Evolutionary conservation across 2,329 filamentous ascomycete species (phyloP), one percentile per base, ranked within the genome.

Genomic region (Dothistroma pini): DNA sequence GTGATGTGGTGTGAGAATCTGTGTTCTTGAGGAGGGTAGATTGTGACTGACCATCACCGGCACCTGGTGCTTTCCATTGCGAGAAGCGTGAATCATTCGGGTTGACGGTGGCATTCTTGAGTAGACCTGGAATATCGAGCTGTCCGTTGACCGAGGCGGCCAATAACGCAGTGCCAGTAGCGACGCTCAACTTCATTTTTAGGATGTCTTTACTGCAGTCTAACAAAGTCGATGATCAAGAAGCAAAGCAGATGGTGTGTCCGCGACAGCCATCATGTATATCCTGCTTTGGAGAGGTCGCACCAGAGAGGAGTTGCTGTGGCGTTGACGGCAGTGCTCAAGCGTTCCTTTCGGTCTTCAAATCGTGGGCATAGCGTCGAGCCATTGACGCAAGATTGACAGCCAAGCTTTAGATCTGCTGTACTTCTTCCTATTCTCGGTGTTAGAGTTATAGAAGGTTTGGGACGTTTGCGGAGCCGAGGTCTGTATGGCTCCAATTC

Each of bases 11-110:
- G 16, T 56, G 21, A 52, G 22, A 19, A 16, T 29, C 19, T 50
- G 22, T 44, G 14, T 16, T 44, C 14, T 2, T 44, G 14, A n/a
- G 16, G 7, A 8, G 41, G 14, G n/a, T 19, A n/a, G 4, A 2
- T n/a, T 21, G 14, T 11, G 12, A 32, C 57, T 29, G 58, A 68
- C 65, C 61, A 62, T 69, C 67, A 29, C 56, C 52, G 12, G 56
- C 38, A 10, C 67, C 64, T 4, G 68, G 67, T 41, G 60, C 31
- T 32, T 53, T 41, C 35, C 58, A 70, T 14, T 63, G 54, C 10
- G 61, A 62, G 60, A 67, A 70, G 3, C 68, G 62, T 9, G 63
- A 55, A 51, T 70, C 68, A 16, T 67, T 64, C 48, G 67, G 66
- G 21, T 53, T 62, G 31, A 68, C 56, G 54, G 64, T 58, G 31